phyloP scores from a whole-genome alignment of 2,329 filamentous ascomycete species.

The Aureobasidium sp. region DNA sequence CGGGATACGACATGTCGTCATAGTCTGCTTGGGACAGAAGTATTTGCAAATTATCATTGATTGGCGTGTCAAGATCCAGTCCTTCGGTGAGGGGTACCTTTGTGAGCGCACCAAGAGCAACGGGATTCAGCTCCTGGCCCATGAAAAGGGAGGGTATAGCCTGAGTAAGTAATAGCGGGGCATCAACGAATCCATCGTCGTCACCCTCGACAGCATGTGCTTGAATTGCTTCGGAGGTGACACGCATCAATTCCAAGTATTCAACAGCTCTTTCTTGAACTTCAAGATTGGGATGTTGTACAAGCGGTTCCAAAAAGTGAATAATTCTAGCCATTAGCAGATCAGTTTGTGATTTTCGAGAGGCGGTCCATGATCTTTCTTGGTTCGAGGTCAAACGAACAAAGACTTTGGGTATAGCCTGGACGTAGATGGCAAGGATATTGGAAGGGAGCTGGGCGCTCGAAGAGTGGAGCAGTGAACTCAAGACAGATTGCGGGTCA shows the following conservation, averaged over 20 bases:
- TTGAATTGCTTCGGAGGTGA: conserved; percentile 73
- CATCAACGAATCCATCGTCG: conserved; percentile 61
- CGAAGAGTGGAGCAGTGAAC: conserved; percentile 61
- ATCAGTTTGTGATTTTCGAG: conserved; percentile 64
- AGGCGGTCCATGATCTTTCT: conserved; percentile 58
- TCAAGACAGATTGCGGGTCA: conserved; percentile 63
- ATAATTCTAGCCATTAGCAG: conserved; percentile 75
- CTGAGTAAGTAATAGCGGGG: conserved; percentile 78
- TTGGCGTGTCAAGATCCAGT: conserved; percentile 71
- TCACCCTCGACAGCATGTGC: conserved; percentile 50
- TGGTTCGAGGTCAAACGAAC: conserved; percentile 60
- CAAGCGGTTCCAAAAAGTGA: conserved; percentile 70
- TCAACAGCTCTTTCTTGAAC: conserved; percentile 93
- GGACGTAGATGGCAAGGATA: conserved; percentile 69
- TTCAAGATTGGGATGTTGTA: conserved; percentile 77
- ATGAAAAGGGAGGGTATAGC: conserved; percentile 82
- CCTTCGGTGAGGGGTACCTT: conserved; percentile 74
- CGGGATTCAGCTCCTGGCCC: conserved; percentile 85
- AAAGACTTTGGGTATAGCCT: conserved; percentile 81
- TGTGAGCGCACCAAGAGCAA: conserved; percentile 69
- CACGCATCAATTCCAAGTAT: conserved; percentile 78
- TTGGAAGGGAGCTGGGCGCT: conserved; percentile 51
- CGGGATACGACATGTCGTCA: conserved; percentile 32
- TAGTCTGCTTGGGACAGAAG: conserved; percentile 51
- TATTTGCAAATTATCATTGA: conserved; percentile 63